Evolutionary conservation across 1,139 yeast species (phyloP), one percentile per base, ranked within the genome.

Genomic region (Pichia sp.): DNA sequence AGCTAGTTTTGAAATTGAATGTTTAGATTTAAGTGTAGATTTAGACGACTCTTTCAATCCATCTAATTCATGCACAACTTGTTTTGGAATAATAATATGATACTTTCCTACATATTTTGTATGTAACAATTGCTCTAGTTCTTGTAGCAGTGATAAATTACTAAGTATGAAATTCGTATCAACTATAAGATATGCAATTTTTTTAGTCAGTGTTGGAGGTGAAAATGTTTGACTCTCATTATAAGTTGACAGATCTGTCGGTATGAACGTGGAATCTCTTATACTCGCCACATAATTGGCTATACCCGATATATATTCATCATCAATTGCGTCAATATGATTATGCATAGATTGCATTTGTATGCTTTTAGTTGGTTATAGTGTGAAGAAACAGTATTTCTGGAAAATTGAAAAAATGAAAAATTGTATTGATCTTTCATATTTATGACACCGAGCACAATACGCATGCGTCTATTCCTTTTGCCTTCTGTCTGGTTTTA

Each of bases 111-210:
- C 68, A 57, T 70, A 80, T 18, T 65, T 53, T 0, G 54, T 49
- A 5, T 77, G 76, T 4, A 74, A 48, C 7, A 47, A 29, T 1
- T 56, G 56, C 9, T 72, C 64, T 34, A 88, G 61, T 1, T 70
- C 73, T 45, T 80, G 77, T 5, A 87, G 55, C 1, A 85, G 66
- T 25, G 70, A 63, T 44, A 86, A 65, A 62, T 86, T 88, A 1
- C 87, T 76, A 8, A 88, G 65, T 13, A 84, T 68, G 60, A 87
- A 85, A 61, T 88, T 88, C 2, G 96, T 88, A 61, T 88, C 96
- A 1, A 85, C 69, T 0, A 87, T 79, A 48, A 87, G 65, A 12
- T 66, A 61, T 15, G 62, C 56, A 39, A 35, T 45, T 20, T 40
- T 26, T 37, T 25, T 34, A 18, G 8, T 38, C 20, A n/a, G 7